Base-by-base conservation (phyloP, 2,329 filamentous ascomycete species). In the Lachnellula cervina region DNA sequence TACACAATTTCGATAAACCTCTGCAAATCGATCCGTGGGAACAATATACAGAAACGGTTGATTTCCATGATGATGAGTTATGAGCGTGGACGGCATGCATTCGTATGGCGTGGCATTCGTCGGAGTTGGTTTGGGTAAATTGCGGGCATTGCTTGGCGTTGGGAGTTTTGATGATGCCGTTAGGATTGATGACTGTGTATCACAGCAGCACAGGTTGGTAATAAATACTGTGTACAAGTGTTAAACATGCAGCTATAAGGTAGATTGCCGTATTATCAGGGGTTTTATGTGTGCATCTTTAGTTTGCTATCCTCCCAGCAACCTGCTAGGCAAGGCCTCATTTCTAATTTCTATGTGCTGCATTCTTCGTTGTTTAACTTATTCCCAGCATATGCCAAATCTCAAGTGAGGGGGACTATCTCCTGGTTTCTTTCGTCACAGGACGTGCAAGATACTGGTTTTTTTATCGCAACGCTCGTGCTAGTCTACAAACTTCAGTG, bases 1-100 rank as follows among this genome's bases (percentile, higher is more conserved):
- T 95, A 16, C 68, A 74, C 14, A 55, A 49, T 43, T 48, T 67
- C 64, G 14, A 44, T 25, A n/a, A 3, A 44, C 14, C 34, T 28
- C 5, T 37, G 13, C 23, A 49, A 25, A 14, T 13, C 17, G 21
- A 54, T 43, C 16, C 25, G 28, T 56, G 34, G 34, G 19, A 50
- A 7, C 17, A 46, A 25, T 28, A 34, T n/a, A 16, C 16, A 9
- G 25, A 5, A 25, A 45, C 16, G 37, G 45, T 43, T 16, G 55
- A 57, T 35, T n/a, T 35, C n/a, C 55, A 57, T 51, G 50, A 57
- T 43, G 55, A 51, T 11, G 55, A 57, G 19, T 43, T 57, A 37
- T 57, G 51, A 54, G 23, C 23, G 25, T 14, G 32, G 28, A 11
- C 37, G 4, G 34, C 32, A 40, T 42, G 28, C 28, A 32, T 32